Evolutionary conservation across 305 asterid genomes (phyloP), one percentile per base, ranked within the genome.

Genomic region (Fraxinus velutina): DNA sequence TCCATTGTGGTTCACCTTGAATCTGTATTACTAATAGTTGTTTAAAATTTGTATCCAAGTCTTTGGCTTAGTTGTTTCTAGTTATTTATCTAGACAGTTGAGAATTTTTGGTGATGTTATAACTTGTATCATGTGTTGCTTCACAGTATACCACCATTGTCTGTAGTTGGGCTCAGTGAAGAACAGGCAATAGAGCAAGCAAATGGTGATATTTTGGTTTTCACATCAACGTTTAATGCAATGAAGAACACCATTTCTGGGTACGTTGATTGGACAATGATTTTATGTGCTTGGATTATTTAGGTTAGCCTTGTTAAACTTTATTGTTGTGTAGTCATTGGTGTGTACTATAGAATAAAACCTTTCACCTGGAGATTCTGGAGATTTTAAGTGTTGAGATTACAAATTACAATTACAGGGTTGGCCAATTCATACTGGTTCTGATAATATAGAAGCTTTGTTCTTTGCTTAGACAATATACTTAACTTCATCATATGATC

Each of bases 231-330:
- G 24, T 96, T 96, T 85, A 96, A 94, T 87, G 98, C 99, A 72
- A 96, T 94, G 99, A 94, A 93, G 93, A 96, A 96, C 92, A 91
- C 98, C 24, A 89, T 96, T 78, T 96, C 99, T 30, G 98, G 99
- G 99, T 94, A 93, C 68, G 86, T 78, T 82, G 68, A 4, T 66
- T 33, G 30, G 47, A 73, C 68, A 4, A 33, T 33, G 39, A 57
- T 81, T 62, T 75, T 55, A 24, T 78, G 64, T 81, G 60, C 72
- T 73, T 72, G 33, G 72, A 62, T 22, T 62, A 62, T 7, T 62
- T 81, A 17, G 71, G 73, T 52, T 73, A 1, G 29, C 19, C 30
- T 22, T 79, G 27, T 62, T 22, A 22, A 62, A 62, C 72, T 21
- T 24, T 3, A 21, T 22, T 62, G 30, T 22, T 9, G 33, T 9